Base-by-base conservation (phyloP, 768 basidiomycete genomes). In the Daedaleopsis sinensis region DNA sequence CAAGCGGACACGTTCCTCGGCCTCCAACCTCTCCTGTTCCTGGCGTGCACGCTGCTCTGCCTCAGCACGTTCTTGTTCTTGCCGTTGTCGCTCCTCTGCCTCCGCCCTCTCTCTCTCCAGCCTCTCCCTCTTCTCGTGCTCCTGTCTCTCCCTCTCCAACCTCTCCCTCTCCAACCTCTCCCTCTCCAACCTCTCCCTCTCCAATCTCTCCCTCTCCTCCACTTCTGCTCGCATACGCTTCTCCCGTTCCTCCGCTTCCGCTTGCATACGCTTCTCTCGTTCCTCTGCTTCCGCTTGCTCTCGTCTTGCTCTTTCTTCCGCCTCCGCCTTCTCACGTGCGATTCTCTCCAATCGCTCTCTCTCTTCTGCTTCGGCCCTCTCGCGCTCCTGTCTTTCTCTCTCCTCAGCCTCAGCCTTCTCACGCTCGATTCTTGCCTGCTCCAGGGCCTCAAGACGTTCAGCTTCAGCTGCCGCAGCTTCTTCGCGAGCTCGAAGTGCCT, bases 231-330 rank as follows among this genome's bases (percentile, higher is more conserved):
- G 51, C 51, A 24, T 37, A 15, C 37, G 32, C 23, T 52, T 52
- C 48, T 50, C 48, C 42, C 24, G 35, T 39, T 36, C 35, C 42
- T 62, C 65, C 38, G 59, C 64, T 16, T 47, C 56, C 19, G 35
- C 61, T 73, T 43, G 71, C 73, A 64, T 64, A 24, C 57, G 54
- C 52, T 64, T 62, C 43, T 58, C 58, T 37, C 60, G 58, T 43
- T 67, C 64, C 5, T 47, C 55, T 23, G 49, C 61, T 39, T 75
- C 52, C 11, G 35, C 37, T 55, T 67, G 69, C 55, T 47, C 71
- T 27, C 47, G 12, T 8, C 55, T 65, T 59, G 75, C 73, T 37
- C 74, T 63, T 67, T 79, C 77, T 12, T 69, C 27, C 1, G 51
- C 49, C 18, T 62, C 47, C 19, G 55, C 39, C 21, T 24, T 18